Percentiles rank a stretch among this genome's conserved stretches.
Conservation (phyloP, 805 yeast species). For the Wickerhamiella parazyma region DNA sequence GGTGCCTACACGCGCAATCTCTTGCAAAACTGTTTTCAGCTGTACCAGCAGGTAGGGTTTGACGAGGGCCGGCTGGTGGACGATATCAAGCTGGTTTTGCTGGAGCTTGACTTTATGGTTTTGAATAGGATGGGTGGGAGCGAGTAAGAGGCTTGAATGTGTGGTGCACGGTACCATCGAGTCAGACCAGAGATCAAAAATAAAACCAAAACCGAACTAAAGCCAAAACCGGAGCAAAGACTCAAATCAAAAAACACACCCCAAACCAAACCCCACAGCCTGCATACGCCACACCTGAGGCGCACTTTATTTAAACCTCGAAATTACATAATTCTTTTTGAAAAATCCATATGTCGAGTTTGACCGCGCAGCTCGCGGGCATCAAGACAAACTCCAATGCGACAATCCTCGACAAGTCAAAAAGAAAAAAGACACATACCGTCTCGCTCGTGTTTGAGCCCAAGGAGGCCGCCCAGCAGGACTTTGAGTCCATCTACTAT, state of each 20-base stretch:
- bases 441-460: slow-evolving; percentile 79
- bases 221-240: too few species aligned
- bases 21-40: not conserved
- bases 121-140: not conserved
- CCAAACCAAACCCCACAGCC: too few species aligned
- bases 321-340: slow-evolving; percentile 12
- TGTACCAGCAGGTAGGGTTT: not conserved
- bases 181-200: too few species aligned
- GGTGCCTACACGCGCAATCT: not conserved
- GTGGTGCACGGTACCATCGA: too few species aligned
- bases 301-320: not conserved
- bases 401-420: slow-evolving; percentile 71
- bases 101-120: slow-evolving; percentile 1
- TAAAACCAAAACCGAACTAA: too few species aligned
- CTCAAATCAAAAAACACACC: too few species aligned
- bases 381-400: slow-evolving; percentile 38
- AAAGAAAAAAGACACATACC: slow-evolving; percentile 74
- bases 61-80: not conserved
- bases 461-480: slow-evolving; percentile 85
- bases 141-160: too few species aligned
- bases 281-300: not conserved
- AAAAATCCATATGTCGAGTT: slow-evolving; percentile 35
- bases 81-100: slow-evolving; percentile 9
- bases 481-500: slow-evolving; percentile 65
- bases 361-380: slow-evolving; percentile 69